A percentile compares a stretch with the other conserved stretches of the same genome.
These are phyloP conservation scores for Ceratocystis destructans DNA, from an alignment of 2,329 filamentous ascomycete species.

Conservation along the genomic window DNA sequence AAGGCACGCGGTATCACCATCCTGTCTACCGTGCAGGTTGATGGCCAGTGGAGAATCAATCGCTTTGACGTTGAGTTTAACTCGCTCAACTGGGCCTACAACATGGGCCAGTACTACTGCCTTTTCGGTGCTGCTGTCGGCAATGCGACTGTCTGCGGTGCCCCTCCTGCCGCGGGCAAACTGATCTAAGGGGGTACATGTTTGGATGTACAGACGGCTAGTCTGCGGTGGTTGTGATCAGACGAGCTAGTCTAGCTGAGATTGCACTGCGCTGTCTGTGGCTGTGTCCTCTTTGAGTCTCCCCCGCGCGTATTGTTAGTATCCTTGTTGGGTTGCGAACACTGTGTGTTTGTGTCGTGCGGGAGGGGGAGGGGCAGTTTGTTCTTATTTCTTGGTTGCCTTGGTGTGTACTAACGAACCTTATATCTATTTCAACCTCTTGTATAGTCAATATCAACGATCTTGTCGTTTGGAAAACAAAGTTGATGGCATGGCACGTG, in stretches of 20 bases:
- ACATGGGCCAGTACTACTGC: conserved; percentile 20
- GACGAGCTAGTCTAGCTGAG: not conserved
- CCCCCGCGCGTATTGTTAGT: no score
- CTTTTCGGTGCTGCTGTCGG: conserved; percentile 17
- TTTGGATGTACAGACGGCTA: not conserved
- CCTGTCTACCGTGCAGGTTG: conserved; percentile 20
- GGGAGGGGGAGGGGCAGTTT: not conserved
- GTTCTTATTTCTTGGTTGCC: not conserved
- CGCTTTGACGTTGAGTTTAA: conserved; percentile 21
- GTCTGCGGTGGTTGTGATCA: not conserved
- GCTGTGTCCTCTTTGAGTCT: no score
- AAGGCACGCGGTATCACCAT: conserved; percentile 20
- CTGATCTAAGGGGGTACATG: not conserved
- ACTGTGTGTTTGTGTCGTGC: no score
- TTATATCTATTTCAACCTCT: not conserved
- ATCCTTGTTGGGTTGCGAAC: no score
- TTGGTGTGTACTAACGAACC: not conserved
- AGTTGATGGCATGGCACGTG: not conserved
- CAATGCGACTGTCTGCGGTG: conserved; percentile 16
- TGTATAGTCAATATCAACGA: not conserved
- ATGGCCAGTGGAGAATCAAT: conserved; percentile 19
- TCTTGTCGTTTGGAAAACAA: not conserved
- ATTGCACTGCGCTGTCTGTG: no score
- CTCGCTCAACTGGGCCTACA: conserved; percentile 20
- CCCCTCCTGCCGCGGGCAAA: not conserved